A percentile compares a stretch with the other conserved stretches of the same genome.
phyloP scores from a whole-genome alignment of 306 rosid species.

The Pterocarpus santalinus region DNA sequence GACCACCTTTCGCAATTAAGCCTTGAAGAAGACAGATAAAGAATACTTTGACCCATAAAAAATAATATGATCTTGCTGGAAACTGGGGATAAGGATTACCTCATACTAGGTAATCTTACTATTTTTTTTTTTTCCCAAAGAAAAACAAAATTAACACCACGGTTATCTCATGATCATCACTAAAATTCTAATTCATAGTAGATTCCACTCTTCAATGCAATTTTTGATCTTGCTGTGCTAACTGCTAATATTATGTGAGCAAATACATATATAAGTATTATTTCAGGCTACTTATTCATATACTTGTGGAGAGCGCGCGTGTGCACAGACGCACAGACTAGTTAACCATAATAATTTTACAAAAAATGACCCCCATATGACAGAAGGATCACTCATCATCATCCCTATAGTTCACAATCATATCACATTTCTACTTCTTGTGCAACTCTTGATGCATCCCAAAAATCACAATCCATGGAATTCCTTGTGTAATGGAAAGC shows the following conservation, averaged over 20 bases:
- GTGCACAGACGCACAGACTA: background rate
- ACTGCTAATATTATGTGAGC: background rate
- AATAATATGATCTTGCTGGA: background rate
- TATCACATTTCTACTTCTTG: background rate
- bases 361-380: background rate
- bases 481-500: conserved; percentile 16
- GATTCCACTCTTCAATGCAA: conserved; percentile 27
- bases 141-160: background rate
- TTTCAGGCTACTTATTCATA: background rate
- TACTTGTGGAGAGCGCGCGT: background rate
- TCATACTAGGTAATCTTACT: background rate
- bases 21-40: background rate
- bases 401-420: conserved; percentile 12
- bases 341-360: background rate
- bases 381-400: background rate
- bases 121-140: background rate
- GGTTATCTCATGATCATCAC: conserved; percentile 18
- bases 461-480: background rate
- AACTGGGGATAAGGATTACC: background rate
- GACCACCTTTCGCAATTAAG: background rate
- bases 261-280: background rate
- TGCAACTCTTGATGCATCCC: conserved; percentile 18
- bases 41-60: conserved; percentile 17
- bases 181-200: background rate
- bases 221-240: conserved; percentile 19